Evolutionary conservation across 805 yeast species (phyloP).

Genomic region (Candida adriatica): DNA sequence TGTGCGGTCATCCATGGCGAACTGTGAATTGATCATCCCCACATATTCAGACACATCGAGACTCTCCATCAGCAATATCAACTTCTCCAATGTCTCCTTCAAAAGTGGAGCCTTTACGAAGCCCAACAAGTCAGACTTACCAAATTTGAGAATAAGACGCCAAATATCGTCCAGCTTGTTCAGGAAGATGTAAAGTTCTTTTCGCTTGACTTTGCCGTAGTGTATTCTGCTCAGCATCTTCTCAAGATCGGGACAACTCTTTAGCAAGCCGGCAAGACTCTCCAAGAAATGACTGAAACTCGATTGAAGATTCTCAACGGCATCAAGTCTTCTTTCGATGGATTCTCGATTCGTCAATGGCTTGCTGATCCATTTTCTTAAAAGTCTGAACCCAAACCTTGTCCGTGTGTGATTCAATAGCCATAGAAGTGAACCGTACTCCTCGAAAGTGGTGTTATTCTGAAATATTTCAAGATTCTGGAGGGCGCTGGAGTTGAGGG

Average conservation of each 20-base stretch:
- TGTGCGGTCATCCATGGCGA: conserved; percentile 45
- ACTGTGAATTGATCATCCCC: conserved; percentile 40
- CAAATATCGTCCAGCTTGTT: conserved; percentile 31
- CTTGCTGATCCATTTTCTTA: conserved; percentile 65
- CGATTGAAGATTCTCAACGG: conserved; percentile 43
- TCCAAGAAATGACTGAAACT: conserved; percentile 34
- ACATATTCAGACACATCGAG: conserved; percentile 31
- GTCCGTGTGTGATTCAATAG: conserved; percentile 76
- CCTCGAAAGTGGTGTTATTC: conserved; percentile 49
- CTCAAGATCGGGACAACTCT: conserved; percentile 49
- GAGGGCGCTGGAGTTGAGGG: conserved; percentile 60
- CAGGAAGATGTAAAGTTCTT: conserved; percentile 52
- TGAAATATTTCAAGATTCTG: conserved; percentile 68
- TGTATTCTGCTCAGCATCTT: conserved; percentile 50
- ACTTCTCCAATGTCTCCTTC: conserved; percentile 28
- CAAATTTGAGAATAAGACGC: conserved; percentile 22
- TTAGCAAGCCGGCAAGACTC: conserved; percentile 27
- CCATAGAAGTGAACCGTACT: conserved; percentile 72
- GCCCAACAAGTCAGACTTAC: conserved; percentile 22
- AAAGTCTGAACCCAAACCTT: conserved; percentile 60
- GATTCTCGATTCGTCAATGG: conserved; percentile 54
- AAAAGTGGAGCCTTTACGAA: conserved; percentile 28
- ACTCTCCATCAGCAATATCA: conserved; percentile 29
- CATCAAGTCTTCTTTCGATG: conserved; percentile 57
- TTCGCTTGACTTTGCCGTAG: conserved; percentile 51